These are phyloP conservation scores for Apiotrichum domesticum DNA, from an alignment of 1,284 basidiomycete species.

Conservation along the genomic window DNA sequence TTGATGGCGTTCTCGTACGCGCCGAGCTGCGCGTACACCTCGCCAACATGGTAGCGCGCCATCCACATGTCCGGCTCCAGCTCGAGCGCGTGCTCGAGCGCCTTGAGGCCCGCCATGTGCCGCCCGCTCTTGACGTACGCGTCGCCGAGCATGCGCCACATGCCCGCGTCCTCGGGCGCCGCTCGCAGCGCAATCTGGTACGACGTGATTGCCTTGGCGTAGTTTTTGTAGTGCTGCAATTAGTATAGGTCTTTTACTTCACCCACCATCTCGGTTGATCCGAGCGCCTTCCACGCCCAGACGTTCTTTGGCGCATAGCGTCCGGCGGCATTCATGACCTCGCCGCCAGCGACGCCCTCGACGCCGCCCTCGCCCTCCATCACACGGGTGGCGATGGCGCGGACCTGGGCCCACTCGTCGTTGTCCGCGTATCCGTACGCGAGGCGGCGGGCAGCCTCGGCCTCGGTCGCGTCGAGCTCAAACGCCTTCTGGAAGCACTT, in stretches of 20 bases:
- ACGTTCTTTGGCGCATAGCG: slow-evolving; percentile 65
- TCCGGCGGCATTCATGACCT: slow-evolving; percentile 50
- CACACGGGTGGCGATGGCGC: slow-evolving; percentile 81
- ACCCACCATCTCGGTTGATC: slow-evolving; percentile 77
- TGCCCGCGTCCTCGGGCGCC: slow-evolving; percentile 65
- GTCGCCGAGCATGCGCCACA: slow-evolving; percentile 88
- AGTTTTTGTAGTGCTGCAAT: slow-evolving; percentile 65
- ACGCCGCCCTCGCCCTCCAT: slow-evolving; percentile 87
- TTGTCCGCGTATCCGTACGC: slow-evolving; percentile 89
- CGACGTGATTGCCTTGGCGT: slow-evolving; percentile 70
- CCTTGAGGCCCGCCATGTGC: slow-evolving; percentile 83
- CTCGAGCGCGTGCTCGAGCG: slow-evolving; percentile 66
- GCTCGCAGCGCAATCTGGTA: slow-evolving; percentile 85
- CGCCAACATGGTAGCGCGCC: slow-evolving; percentile 74
- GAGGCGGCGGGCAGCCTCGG: slow-evolving; percentile 72
- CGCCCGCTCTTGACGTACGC: slow-evolving; percentile 83
- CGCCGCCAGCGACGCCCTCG: slow-evolving; percentile 56
- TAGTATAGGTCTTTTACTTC: slow-evolving; percentile 33
- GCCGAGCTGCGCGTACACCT: slow-evolving; percentile 76
- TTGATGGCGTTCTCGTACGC: slow-evolving; percentile 67
- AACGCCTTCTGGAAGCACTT: slow-evolving; percentile 99
- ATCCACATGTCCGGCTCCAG: slow-evolving; percentile 73
- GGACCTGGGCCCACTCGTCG: slow-evolving; percentile 91
- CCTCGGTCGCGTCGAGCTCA: slow-evolving; percentile 85
- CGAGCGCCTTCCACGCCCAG: slow-evolving; percentile 99